A percentile compares a stretch with the other conserved stretches of the same genome.
phyloP scores from a whole-genome alignment of 352 stramenopile genomes.

The Pythium guiyangense region DNA sequence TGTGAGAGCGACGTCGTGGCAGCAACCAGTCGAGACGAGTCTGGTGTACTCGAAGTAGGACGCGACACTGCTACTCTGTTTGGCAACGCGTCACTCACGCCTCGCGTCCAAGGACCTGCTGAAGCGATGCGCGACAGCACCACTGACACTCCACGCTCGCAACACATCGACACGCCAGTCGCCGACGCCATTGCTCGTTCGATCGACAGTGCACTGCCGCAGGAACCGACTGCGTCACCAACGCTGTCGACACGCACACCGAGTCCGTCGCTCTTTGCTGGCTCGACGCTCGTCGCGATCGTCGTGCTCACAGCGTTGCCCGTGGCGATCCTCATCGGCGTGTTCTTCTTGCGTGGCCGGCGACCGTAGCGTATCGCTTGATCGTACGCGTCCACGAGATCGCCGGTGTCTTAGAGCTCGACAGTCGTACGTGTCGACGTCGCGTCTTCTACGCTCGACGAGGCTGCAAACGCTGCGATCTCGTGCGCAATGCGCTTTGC shows the following conservation, averaged over 20 bases:
- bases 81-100: no score
- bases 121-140: neutral
- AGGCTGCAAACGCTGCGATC: conserved; percentile 13
- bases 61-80: no score
- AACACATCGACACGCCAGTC: neutral
- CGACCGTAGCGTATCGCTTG: neutral
- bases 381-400: no score
- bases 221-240: neutral
- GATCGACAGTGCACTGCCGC: neutral
- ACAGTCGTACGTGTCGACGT: neutral
- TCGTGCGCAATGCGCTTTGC: conserved; percentile 18
- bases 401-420: neutral
- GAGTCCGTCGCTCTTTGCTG: conserved; percentile 8
- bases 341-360: conserved; percentile 7
- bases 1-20: no score
- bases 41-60: no score
- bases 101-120: neutral
- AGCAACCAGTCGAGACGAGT: no score
- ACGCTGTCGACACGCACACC: neutral
- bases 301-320: conserved; percentile 13
- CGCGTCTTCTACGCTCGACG: neutral
- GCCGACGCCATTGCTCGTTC: neutral
- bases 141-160: neutral
- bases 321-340: conserved; percentile 11
- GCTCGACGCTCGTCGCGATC: conserved; percentile 8